Evolutionary conservation across 1,139 yeast species (phyloP), one percentile per base, ranked within the genome.

Genomic region (Geotrichum australiense): DNA sequence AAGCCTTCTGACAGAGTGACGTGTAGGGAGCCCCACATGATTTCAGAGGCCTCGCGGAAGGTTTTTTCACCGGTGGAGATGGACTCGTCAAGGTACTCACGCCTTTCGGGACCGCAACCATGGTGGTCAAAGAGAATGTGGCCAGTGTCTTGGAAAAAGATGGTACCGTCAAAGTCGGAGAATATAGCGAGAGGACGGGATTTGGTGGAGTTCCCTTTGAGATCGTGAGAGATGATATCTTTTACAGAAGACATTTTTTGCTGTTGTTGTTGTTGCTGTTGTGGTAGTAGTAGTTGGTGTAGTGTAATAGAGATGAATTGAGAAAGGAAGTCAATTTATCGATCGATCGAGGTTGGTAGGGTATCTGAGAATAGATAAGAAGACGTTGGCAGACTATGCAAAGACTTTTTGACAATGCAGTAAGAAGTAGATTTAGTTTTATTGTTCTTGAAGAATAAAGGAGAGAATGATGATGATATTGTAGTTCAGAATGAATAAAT

Each of bases 1-100:
- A 76, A 66, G 50, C 82, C 80, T 46, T 75, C 76, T 8, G 73
- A 73, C 49, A 68, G 56, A 19, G 69, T 57, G 26, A 68, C 69
- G 46, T 65, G 49, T 24, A 67, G 54, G 19, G 70, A 63, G 25
- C 69, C 69, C 70, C 71, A 67, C 64, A 67, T 63, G 50, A 58
- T 61, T 43, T 68, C 70, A 16, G 69, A 63, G 29, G 69, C 71
- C 30, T 62, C 67, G 35, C 70, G 57, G 55, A 67, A 67, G 28
- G 66, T 45, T 40, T 48, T 46, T 49, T 47, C 60, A 50, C 53
- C 68, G 4, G 57, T 44, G 46, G 59, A 66, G 46, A 67, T 68
- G 28, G 61, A 53, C 35, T 54, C 50, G 52, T 67, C 72, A 26
- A 68, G 57, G 41, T 53, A 53, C 50, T 56, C 58, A 29, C 72